Base-by-base conservation (phyloP, 2,329 filamentous ascomycete genomes). In the Colletotrichum tamarilloi region DNA sequence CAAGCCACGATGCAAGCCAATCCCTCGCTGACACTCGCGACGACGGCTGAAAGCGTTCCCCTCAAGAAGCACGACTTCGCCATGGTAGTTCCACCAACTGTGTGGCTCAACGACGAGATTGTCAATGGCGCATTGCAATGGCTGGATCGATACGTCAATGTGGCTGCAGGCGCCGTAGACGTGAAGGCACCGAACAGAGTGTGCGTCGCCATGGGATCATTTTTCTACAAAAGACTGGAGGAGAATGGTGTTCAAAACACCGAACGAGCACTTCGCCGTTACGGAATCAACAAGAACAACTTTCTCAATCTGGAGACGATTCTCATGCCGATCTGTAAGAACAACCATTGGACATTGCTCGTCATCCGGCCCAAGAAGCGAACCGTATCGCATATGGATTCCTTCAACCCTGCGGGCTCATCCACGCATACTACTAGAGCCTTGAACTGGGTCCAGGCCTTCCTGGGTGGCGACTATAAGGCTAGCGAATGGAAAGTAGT, bases 71-170 rank as follows among this genome's bases (percentile, higher is more conserved):
- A 90, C 65, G 92, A 94, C 78, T 92, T 95, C 77, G 84, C 82
- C n/a, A 92, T 87, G 59, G 82, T 95, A 8, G 85, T 92, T 19
- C 84, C 85, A 22, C 80, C 84, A 9, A 85, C 82, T 0, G 85
- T 85, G 32, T 96, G 93, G 93, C 87, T 96, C 7, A 95, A 95
- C 75, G 94, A 95, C 79, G 92, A 94, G 76, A 89, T 93, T 63
- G 89, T 96, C 76, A 94, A 94, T 76, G 89, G 89, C 16, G 89
- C 90, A 60, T 85, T 95, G 30, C 82, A 87, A 32, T 88, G 90
- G 78, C 83, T 95, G 16, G 90, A 91, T 60, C 84, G 86, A 19
- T 87, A 87, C 62, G 82, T 91, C 77, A 92, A 93, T 78, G 82
- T 86, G 71, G 83, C 87, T 38, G 87, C 86, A 32, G 90, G 90